Base-by-base conservation (phyloP, 176 grass and related monocot species). In the Rhynchospora tenuis region DNA sequence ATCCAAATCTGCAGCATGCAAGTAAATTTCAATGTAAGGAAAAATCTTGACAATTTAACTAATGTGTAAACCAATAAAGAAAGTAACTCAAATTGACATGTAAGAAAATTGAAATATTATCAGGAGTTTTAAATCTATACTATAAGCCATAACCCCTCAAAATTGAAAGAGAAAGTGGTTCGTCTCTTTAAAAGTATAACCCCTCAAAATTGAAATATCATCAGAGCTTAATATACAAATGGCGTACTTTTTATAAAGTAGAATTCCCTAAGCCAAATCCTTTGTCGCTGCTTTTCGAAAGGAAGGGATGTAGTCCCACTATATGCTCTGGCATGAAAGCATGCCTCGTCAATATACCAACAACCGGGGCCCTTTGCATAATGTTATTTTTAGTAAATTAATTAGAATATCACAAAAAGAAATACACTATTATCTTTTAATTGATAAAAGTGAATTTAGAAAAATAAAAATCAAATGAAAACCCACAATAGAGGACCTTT, bases 301-400 rank as follows among this genome's bases (percentile, higher is more conserved):
- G 88, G 88, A 77, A 84, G 81, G 93, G 93, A 81, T 96, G 93
- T 45, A 96, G 60, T 57, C 85, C 85, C 87, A 96, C 38, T 81
- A 96, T 79, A 68, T 96, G 93, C 78, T 96, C 90, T 67, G 93
- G 93, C 90, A 96, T 93, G 85, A 96, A 96, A 84, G 93, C 93
- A 6, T 96, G 93, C 69, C 93, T 90, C 9, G 93, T 96, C 75
- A 96, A 23, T 86, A 96, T 96, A 82, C 93, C 93, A 72, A 89
- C 93, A 47, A 96, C 93, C 82, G 93, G 90, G 1, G 66, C 82
- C 60, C 90, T 90, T 90, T 95, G 86, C 67, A 89, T 15, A 9
- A 74, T 44, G 20, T 50, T 16, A 51, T 51, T 74, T n/a, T 72
- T 44, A 16, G 8, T 20, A 70, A 67, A 64, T 29, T 64, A 66